Evolutionary conservation across 140 eudicot genomes (phyloP), one percentile per base, ranked within the genome.

Genomic region (Bidens hawaiensis): DNA sequence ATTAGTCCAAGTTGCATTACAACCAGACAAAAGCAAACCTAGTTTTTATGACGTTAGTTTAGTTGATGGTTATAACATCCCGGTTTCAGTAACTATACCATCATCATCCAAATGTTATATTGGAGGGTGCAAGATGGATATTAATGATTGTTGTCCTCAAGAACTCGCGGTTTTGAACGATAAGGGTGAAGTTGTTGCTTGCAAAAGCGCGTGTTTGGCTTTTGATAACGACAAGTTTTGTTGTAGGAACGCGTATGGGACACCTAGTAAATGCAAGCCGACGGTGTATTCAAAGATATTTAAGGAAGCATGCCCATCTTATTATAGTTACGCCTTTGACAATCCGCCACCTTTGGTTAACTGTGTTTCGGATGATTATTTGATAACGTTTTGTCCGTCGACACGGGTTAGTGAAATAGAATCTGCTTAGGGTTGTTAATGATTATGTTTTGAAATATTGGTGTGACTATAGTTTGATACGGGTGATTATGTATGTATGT

Each of bases 131-230:
- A 6, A 22, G 2, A 76, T 64, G 57, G 72, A 93, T 62, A 16
- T 85, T 69, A 93, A 88, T 23, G 50, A 27, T 3, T 43, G 60
- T 15, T 93, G 96, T 33, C 96, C 99, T 3, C 60, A 60, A 66
- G 96, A 87, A 69, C 85, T 91, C 5, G 72, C 76, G 71, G 93
- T 84, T 4, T 13, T 61, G 79, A 81, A 82, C 23, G 72, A 66
- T 0, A 19, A 23, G 19, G 87, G 91, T 4, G 81, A 82, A 47
- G 83, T 91, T 0, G 96, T 91, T 65, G 98, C 95, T 16, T 87
- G 98, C 77, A 87, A 87, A 64, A 91, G 98, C 49, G 95, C 85
- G 22, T 91, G 96, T 46, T 75, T 91, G 77, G 98, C 96, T 34
- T 91, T 78, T 43, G 49, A 81, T 66, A n/a, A 57, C 0, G 98